A percentile compares a stretch with the other conserved stretches of the same genome.
These are phyloP conservation scores for Colletotrichum somersetense DNA, from an alignment of 2,329 filamentous ascomycete species.

Conservation along the genomic window DNA sequence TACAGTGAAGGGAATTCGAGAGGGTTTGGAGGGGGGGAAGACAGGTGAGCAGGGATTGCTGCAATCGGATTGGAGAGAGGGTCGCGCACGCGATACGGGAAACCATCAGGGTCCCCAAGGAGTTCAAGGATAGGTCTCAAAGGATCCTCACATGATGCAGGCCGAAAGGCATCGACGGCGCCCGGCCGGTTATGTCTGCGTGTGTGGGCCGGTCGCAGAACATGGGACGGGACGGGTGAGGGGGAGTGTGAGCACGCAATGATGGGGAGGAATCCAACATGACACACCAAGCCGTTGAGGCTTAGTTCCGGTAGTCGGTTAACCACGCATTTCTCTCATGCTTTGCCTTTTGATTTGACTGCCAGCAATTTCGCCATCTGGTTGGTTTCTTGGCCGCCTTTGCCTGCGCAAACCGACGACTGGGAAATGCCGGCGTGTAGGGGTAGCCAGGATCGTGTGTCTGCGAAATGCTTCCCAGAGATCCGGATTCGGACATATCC, in stretches of 20 bases:
- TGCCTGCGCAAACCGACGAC: neutral
- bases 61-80: constrained; percentile 13
- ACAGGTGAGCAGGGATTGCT: constrained; percentile 26
- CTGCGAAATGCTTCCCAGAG: neutral
- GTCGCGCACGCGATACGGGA: constrained; percentile 11
- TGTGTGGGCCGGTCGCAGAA: neutral
- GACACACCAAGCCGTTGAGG: neutral
- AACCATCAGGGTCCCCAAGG: constrained; percentile 32
- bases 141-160: constrained; percentile 24
- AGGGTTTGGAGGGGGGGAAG: neutral
- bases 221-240: too few species aligned
- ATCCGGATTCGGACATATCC: neutral
- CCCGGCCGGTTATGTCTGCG: neutral
- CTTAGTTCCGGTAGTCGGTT: neutral
- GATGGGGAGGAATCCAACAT: neutral
- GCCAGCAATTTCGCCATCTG: neutral
- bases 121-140: constrained; percentile 1
- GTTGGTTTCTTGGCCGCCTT: neutral
- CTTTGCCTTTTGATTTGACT: neutral
- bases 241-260: neutral
- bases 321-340: neutral
- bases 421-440: neutral
- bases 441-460: neutral
- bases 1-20: constrained; percentile 22
- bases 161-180: neutral